A percentile compares a stretch with the other conserved stretches of the same genome.
These are phyloP conservation scores for Aspergillus pseudoterreus DNA, from an alignment of 2,329 filamentous ascomycete genomes.

Conservation along the genomic window DNA sequence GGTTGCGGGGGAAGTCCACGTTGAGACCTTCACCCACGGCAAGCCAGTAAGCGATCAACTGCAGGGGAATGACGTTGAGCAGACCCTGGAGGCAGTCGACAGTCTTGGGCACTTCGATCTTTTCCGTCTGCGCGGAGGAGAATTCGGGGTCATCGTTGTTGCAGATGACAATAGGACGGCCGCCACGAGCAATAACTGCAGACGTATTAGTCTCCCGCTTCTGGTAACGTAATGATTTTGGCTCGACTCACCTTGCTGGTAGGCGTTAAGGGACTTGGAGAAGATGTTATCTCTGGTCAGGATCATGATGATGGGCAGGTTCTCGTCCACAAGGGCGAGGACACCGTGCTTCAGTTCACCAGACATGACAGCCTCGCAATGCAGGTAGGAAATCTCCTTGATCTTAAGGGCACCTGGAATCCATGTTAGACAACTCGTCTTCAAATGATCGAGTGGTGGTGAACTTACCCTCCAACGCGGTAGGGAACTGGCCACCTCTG, in stretches of 20 bases:
- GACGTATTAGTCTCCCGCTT: slow-evolving; percentile 23
- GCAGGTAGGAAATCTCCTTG: slow-evolving; percentile 99
- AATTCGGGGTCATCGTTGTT: slow-evolving; percentile 89
- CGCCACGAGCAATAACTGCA: slow-evolving; percentile 85
- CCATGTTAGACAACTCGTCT: slow-evolving; percentile 10
- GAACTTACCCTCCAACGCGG: slow-evolving; percentile 75
- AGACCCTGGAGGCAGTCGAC: slow-evolving; percentile 95
- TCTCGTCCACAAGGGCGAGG: slow-evolving; percentile 93
- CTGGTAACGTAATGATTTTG: not conserved
- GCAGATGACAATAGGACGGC: slow-evolving; percentile 98
- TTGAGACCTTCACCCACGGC: slow-evolving; percentile 94
- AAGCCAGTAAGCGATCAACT: slow-evolving; percentile 98
- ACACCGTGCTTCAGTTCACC: slow-evolving; percentile 99
- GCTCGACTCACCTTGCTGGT: slow-evolving; percentile 75
- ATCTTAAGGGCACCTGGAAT: slow-evolving; percentile 81
- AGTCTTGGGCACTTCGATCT: slow-evolving; percentile 95
- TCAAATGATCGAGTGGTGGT: not conserved
- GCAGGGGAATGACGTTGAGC: slow-evolving; percentile 94
- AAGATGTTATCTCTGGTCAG: slow-evolving; percentile 94
- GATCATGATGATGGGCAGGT: slow-evolving; percentile 99
- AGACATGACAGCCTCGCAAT: slow-evolving; percentile 99
- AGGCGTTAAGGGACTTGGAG: slow-evolving; percentile 98
- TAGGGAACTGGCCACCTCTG: slow-evolving; percentile 90
- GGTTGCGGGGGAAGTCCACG: slow-evolving; percentile 96
- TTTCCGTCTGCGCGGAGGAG: slow-evolving; percentile 80